phyloP scores from a whole-genome alignment of 129 eudicot genomes.

The Solidago caesia region DNA sequence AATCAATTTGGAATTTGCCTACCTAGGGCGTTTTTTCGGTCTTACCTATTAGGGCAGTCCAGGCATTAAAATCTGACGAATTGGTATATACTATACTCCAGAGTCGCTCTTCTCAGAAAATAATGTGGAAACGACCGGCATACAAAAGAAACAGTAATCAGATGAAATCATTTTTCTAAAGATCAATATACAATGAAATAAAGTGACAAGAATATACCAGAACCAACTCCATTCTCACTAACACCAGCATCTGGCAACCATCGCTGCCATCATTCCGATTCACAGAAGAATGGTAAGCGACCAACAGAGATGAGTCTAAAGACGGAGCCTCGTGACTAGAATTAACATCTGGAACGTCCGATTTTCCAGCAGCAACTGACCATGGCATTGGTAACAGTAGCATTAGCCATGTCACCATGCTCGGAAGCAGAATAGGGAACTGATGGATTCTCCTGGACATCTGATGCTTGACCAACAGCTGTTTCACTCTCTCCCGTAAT shows the following conservation, averaged over 20 bases:
- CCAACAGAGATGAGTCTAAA: conserved; percentile 39
- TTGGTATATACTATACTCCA: conserved; percentile 93
- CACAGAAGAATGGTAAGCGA: conserved; percentile 47
- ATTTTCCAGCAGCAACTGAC: conserved; percentile 29
- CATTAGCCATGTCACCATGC: conserved; percentile 28
- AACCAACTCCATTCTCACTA: conserved; percentile 63
- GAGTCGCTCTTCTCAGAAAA: conserved; percentile 93
- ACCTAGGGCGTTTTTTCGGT: conserved; percentile 87
- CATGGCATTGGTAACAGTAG: conserved; percentile 30
- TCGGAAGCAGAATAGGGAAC: conserved; percentile 39
- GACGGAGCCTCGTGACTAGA: conserved; percentile 25
- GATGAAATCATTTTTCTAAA: background rate
- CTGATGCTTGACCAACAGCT: conserved; percentile 52
- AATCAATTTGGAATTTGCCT: conserved; percentile 5
- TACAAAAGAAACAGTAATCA: conserved; percentile 1
- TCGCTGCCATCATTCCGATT: conserved; percentile 46
- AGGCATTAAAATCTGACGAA: conserved; percentile 84
- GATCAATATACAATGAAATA: background rate
- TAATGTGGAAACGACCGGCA: conserved; percentile 55
- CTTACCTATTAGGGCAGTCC: conserved; percentile 91
- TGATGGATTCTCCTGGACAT: conserved; percentile 29
- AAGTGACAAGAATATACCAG: conserved; percentile 41
- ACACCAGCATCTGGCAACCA: conserved; percentile 33
- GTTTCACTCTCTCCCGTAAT: conserved; percentile 71
- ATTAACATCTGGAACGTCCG: background rate